Percentiles rank a stretch among this genome's conserved stretches.
These are phyloP conservation scores for Agastache rugosa DNA, from an alignment of 257 asterid genomes.

Conservation along the genomic window DNA sequence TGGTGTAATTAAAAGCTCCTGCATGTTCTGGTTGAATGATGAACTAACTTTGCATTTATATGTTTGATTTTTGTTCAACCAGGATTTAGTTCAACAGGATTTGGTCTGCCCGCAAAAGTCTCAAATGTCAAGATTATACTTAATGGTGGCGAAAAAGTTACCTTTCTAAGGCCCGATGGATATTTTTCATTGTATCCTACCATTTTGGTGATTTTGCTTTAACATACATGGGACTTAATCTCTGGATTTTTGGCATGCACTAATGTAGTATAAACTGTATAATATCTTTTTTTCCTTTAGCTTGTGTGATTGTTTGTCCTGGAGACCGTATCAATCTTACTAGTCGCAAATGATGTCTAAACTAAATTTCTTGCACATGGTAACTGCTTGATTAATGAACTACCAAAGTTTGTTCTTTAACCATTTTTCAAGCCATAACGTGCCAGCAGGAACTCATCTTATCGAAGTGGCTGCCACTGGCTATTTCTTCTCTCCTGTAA, in stretches of 20 bases:
- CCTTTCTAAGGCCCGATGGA: conserved; percentile 91
- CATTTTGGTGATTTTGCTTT: conserved; percentile 30
- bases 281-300: not conserved
- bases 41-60: conserved; percentile 25
- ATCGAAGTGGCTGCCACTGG: conserved; percentile 93
- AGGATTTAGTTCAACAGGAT: conserved; percentile 75
- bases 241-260: conserved; percentile 1
- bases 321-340: conserved; percentile 13
- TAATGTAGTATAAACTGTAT: not conserved
- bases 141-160: conserved; percentile 85
- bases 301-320: not conserved
- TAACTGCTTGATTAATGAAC: conserved; percentile 8
- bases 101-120: conserved; percentile 73
- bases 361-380: conserved; percentile 28
- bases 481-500: conserved; percentile 92
- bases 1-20: conserved; percentile 4
- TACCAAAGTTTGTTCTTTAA: conserved; percentile 55
- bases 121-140: conserved; percentile 78
- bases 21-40: not conserved
- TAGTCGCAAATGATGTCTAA: conserved; percentile 16
- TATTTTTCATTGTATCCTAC: conserved; percentile 96
- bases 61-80: conserved; percentile 32
- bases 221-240: conserved; percentile 9
- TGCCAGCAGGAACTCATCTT: conserved; percentile 97
- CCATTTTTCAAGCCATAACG: conserved; percentile 71